Percentiles rank a stretch among this genome's conserved stretches.
phyloP scores from a whole-genome alignment of 176 grass and related monocot species.

The Poa pratensis region DNA sequence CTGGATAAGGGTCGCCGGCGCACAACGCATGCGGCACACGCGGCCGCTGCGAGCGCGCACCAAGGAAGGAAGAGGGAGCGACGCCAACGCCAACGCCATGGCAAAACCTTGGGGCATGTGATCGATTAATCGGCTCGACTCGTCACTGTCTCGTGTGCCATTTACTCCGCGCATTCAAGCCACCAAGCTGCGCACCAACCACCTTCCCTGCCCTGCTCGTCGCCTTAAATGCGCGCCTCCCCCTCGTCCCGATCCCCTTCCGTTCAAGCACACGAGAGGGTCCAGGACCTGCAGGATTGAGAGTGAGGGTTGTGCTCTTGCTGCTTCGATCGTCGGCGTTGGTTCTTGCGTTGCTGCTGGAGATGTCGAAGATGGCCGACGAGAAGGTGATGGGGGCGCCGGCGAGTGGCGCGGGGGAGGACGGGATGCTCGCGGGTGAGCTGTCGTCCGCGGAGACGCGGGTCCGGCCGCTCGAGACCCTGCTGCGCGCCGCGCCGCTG shows the following conservation, averaged over 20 bases:
- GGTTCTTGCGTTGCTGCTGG: not conserved
- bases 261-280: not conserved
- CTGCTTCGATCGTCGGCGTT: not conserved
- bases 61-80: not conserved
- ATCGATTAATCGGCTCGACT: conserved; percentile 4
- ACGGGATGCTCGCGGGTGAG: conserved; percentile 1
- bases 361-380: conserved; percentile 60
- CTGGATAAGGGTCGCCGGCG: not conserved
- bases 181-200: conserved; percentile 28
- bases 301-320: not conserved
- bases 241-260: not conserved
- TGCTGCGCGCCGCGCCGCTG: conserved; percentile 72
- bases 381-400: conserved; percentile 45
- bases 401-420: not conserved
- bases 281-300: not conserved
- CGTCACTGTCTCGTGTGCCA: conserved; percentile 25
- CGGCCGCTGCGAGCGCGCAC: not conserved
- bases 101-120: not conserved
- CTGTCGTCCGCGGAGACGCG: conserved; percentile 7
- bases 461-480: conserved; percentile 61
- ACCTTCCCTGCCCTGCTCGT: conserved; percentile 1
- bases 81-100: not conserved
- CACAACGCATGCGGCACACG: conserved; percentile 16
- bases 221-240: conserved; percentile 45
- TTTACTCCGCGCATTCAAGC: conserved; percentile 48